phyloP scores from a whole-genome alignment of 78 protist species.

The Cavenderia fasciculata region DNA sequence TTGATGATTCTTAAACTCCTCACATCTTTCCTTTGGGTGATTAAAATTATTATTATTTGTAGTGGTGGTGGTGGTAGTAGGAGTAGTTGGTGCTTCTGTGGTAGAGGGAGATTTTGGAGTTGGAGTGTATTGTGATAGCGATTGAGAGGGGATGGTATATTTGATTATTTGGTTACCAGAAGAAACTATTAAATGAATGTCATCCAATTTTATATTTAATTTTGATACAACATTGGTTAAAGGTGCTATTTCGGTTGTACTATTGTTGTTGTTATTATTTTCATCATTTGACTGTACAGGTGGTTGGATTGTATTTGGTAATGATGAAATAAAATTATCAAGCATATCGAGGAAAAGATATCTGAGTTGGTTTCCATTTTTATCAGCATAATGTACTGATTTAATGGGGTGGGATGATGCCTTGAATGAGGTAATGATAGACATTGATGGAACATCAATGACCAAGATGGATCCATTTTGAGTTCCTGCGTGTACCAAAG shows the following conservation, averaged over 20 bases:
- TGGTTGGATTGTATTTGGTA: not conserved
- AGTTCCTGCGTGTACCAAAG: constrained; percentile 2
- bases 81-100: not conserved
- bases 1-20: not conserved
- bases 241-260: not conserved
- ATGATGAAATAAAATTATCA: not conserved
- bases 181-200: not conserved
- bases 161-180: not conserved
- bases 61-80: not conserved
- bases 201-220: not conserved
- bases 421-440: not conserved
- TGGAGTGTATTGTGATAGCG: not conserved
- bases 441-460: not conserved
- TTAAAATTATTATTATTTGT: not conserved
- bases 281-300: too few relatives aligned
- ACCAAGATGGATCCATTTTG: not conserved
- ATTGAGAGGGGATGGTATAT: not conserved
- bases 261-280: not conserved
- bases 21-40: not conserved
- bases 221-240: not conserved
- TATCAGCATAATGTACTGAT: not conserved
- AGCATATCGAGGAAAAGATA: constrained; percentile 17
- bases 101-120: not conserved
- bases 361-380: not conserved
- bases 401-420: not conserved